These are phyloP conservation scores for Saraca asoca DNA, from an alignment of 331 rosid species.

Conservation along the genomic window DNA sequence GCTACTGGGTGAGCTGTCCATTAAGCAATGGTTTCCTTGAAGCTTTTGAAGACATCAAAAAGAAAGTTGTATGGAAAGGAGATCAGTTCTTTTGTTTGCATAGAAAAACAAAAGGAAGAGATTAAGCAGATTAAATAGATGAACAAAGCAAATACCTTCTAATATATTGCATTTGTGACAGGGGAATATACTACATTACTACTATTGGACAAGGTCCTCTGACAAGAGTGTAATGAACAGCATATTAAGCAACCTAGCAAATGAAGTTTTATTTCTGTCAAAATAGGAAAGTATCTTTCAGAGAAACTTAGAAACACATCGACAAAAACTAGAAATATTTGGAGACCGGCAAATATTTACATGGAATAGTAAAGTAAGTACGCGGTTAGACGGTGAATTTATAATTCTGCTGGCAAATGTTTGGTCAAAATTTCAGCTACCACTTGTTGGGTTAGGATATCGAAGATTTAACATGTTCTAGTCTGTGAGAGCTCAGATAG, in stretches of 20 bases:
- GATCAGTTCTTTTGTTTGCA: no score
- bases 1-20: slow-evolving; percentile 79
- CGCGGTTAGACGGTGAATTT: background rate
- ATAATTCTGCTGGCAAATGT: background rate
- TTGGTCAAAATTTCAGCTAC: slow-evolving; percentile 21
- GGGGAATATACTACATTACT: no score
- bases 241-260: slow-evolving; percentile 10
- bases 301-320: background rate
- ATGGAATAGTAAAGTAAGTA: background rate
- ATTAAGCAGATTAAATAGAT: background rate
- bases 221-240: background rate
- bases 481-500: slow-evolving; percentile 14
- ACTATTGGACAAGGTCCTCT: background rate
- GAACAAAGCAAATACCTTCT: slow-evolving; percentile 18
- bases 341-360: background rate
- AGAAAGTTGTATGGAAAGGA: no score
- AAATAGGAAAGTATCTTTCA: background rate
- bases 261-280: background rate
- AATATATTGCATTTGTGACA: slow-evolving; percentile 25
- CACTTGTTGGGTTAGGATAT: slow-evolving; percentile 1
- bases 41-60: background rate
- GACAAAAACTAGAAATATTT: background rate
- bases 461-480: background rate
- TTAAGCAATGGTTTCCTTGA: slow-evolving; percentile 63
- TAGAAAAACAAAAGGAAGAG: no score